Percentiles rank a stretch among this genome's conserved stretches.
phyloP scores from a whole-genome alignment of 1,139 yeast species.

The Spathaspora jeffriesii region DNA sequence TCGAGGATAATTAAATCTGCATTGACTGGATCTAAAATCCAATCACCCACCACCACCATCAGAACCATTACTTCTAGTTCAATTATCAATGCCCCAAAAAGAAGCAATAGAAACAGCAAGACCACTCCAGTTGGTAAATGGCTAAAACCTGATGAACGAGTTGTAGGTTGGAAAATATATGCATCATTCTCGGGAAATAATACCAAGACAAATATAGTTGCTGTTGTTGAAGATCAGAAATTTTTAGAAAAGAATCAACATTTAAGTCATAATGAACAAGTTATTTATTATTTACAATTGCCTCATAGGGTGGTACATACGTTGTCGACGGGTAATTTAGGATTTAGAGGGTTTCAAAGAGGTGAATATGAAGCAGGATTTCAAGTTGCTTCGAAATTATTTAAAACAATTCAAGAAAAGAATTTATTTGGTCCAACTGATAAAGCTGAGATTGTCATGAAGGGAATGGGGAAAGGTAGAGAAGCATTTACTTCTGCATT shows the following conservation, averaged over 20 bases:
- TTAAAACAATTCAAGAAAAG: slow-evolving; percentile 66
- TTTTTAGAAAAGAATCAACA: slow-evolving; percentile 57
- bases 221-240: slow-evolving; percentile 66
- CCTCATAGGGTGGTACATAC: slow-evolving; percentile 75
- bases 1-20: slow-evolving; percentile 5
- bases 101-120: not conserved
- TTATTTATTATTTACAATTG: slow-evolving; percentile 74
- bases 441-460: slow-evolving; percentile 70
- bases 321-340: slow-evolving; percentile 71
- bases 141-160: slow-evolving; percentile 22
- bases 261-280: slow-evolving; percentile 70
- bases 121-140: slow-evolving; percentile 7
- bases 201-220: slow-evolving; percentile 75
- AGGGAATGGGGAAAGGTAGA: slow-evolving; percentile 88
- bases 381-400: slow-evolving; percentile 77
- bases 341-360: slow-evolving; percentile 77
- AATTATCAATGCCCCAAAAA: slow-evolving; percentile 1
- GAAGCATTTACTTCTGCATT: slow-evolving; percentile 84
- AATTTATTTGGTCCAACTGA: slow-evolving; percentile 51
- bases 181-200: slow-evolving; percentile 81
- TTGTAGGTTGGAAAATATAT: slow-evolving; percentile 68
- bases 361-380: slow-evolving; percentile 96
- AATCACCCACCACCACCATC: not conserved
- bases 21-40: slow-evolving; percentile 4
- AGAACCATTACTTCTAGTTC: not conserved